Conservation (phyloP, 1,284 basidiomycete genomes). For the Cryptococcus wingfieldii region DNA sequence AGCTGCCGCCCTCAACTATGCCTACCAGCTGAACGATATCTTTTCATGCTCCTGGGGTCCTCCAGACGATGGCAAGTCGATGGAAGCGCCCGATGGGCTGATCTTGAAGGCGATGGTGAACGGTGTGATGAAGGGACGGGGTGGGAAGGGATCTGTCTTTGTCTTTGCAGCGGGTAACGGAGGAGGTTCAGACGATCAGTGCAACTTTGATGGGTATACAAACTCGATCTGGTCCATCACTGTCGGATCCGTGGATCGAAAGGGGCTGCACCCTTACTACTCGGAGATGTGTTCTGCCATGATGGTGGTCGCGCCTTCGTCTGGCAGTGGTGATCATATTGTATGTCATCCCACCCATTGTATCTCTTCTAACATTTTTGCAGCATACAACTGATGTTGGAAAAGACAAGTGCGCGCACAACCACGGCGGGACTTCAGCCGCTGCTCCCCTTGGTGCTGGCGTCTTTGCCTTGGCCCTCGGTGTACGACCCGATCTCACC, state of each 20-base stretch:
- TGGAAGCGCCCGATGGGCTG: constrained; percentile 90
- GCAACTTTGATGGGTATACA: constrained; percentile 99
- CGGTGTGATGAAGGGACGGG: constrained; percentile 85
- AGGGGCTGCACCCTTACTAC: constrained; percentile 91
- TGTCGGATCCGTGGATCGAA: constrained; percentile 86
- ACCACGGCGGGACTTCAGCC: constrained; percentile 94
- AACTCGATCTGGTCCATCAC: constrained; percentile 97
- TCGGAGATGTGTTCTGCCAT: constrained; percentile 97
- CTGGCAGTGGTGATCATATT: constrained; percentile 89
- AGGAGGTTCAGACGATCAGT: constrained; percentile 86
- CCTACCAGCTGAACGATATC: constrained; percentile 86
- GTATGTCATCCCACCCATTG: constrained; percentile 54
- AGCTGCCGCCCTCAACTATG: constrained; percentile 89
- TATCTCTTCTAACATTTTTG: background rate
- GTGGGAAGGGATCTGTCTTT: constrained; percentile 86
- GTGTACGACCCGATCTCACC: constrained; percentile 80
- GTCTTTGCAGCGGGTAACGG: constrained; percentile 99
- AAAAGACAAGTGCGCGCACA: constrained; percentile 72
- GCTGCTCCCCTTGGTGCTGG: constrained; percentile 94
- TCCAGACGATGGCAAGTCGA: constrained; percentile 87
- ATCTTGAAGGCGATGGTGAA: constrained; percentile 94
- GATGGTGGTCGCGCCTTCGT: constrained; percentile 92
- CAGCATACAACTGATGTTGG: constrained; percentile 94
- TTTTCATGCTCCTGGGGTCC: constrained; percentile 99
- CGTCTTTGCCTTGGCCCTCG: constrained; percentile 79